Percentiles rank a stretch among this genome's conserved stretches.
phyloP scores from a whole-genome alignment of 2,329 filamentous ascomycete genomes.

The Aspergillus alliaceus region DNA sequence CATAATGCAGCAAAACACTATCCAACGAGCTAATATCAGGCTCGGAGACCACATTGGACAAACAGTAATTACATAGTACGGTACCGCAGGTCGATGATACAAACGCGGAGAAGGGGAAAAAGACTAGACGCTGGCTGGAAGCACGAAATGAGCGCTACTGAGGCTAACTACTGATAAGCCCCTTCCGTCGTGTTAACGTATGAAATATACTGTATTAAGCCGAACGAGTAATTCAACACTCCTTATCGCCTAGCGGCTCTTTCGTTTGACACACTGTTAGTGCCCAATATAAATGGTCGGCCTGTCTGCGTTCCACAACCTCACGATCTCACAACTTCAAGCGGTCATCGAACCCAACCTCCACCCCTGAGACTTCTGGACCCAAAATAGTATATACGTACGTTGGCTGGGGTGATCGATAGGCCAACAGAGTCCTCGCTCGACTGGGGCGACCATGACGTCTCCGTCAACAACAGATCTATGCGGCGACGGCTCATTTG shows the following conservation, averaged over 20 bases:
- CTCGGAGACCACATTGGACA: too few relatives aligned
- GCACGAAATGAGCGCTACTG: background rate
- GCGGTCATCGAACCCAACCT: background rate
- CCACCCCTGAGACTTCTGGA: background rate
- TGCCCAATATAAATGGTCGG: background rate
- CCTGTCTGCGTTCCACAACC: background rate
- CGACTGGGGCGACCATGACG: background rate
- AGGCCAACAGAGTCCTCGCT: background rate
- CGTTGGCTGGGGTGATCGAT: background rate
- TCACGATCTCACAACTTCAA: background rate
- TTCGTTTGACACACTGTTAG: background rate
- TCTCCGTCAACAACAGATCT: background rate
- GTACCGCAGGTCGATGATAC: too few relatives aligned
- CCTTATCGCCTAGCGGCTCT: background rate
- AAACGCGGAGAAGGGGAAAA: background rate
- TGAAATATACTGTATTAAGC: background rate
- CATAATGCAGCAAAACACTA: too few relatives aligned
- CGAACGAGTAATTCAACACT: background rate
- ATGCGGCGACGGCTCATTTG: conserved; percentile 11
- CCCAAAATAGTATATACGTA: background rate
- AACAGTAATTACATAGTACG: too few relatives aligned
- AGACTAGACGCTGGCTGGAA: background rate
- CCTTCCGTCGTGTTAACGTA: background rate
- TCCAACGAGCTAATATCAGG: too few relatives aligned
- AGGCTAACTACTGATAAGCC: background rate